Evolutionary conservation across 305 asterid species (phyloP), one percentile per base, ranked within the genome.

Genomic region (Rubia tinctorum): DNA sequence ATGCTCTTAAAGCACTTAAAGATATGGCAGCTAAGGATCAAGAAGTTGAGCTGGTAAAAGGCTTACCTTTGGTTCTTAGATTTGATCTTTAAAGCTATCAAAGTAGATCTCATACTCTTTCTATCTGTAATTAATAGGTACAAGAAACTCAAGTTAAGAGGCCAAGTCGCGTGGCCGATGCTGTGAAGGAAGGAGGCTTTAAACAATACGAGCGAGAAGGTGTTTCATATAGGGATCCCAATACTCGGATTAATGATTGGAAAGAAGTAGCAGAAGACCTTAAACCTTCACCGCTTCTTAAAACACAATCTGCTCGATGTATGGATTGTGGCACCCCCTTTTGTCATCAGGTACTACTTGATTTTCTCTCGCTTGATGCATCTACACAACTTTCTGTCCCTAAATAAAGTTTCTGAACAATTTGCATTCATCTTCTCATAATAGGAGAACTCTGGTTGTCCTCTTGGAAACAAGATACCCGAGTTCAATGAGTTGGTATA

Each of bases 281-380:
- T 22, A 88, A 89, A 76, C 97, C 99, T 25, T 93, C 98, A 34
- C 92, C 99, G 34, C 88, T 92, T 78, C 84, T 95, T 79, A 88
- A 80, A 63, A 95, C 98, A 43, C 99, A 93, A 75, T 89, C 99
- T 80, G 99, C 99, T 62, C 97, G 99, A 12, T 95, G 99, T 85
- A 95, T 95, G 99, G 99, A 95, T 84, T 93, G 99, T 39, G 99
- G 99, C 34, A 93, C 99, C 56, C 99, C 98, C 43, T 95, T 95
- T 73, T 95, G 99, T 78, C 98, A 95, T 76, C 98, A 93, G 96
- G 99, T 95, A 81, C 75, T 42, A 44, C 60, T 51, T 30, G 18
- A 6, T 20, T 59, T 13, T 58, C 49, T 5, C 5, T 5, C 53
- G 4, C 64, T 73, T 40, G 14, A 39, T 62, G 44, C 43, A 18